phyloP scores from a whole-genome alignment of 2,329 filamentous ascomycete genomes.

The Calonectria multiphialidica region DNA sequence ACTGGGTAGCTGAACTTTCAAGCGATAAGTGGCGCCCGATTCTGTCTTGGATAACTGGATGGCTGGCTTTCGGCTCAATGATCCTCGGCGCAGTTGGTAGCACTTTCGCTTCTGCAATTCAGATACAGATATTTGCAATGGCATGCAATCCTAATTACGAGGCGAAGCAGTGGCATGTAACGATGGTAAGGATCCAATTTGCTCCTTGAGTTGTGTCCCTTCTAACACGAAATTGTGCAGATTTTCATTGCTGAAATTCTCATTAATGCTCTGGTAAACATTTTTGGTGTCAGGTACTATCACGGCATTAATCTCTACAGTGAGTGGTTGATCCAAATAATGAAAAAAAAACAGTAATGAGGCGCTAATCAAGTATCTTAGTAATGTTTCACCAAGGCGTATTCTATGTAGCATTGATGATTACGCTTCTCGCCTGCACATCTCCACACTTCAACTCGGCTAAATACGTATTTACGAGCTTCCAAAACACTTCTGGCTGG shows the following conservation, averaged over 20 bases:
- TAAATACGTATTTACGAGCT: conserved; percentile 8
- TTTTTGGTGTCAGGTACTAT: conserved; percentile 2
- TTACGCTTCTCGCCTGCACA: not conserved
- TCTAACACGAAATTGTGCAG: not conserved
- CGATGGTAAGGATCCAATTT: not conserved
- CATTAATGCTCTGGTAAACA: not conserved
- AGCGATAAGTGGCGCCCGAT: not conserved
- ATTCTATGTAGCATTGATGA: not conserved
- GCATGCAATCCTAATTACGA: not conserved
- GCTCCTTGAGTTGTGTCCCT: too few species aligned
- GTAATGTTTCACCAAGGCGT: conserved; percentile 10
- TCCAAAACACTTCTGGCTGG: conserved; percentile 13
- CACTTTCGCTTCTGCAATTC: not conserved
- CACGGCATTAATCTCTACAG: conserved; percentile 1
- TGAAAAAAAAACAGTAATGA: too few species aligned
- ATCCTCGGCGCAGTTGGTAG: not conserved
- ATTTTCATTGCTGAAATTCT: not conserved
- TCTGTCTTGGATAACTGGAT: conserved; percentile 1
- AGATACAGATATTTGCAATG: not conserved
- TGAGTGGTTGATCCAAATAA: too few species aligned
- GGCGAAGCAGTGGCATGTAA: conserved; percentile 7
- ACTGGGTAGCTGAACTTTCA: conserved; percentile 6
- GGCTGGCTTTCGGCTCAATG: conserved; percentile 5
- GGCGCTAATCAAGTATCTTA: not conserved
- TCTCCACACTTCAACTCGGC: conserved; percentile 15